Evolutionary conservation across 495 filamentous ascomycete genomes (phyloP).

Genomic region (Pyronema domesticum): DNA sequence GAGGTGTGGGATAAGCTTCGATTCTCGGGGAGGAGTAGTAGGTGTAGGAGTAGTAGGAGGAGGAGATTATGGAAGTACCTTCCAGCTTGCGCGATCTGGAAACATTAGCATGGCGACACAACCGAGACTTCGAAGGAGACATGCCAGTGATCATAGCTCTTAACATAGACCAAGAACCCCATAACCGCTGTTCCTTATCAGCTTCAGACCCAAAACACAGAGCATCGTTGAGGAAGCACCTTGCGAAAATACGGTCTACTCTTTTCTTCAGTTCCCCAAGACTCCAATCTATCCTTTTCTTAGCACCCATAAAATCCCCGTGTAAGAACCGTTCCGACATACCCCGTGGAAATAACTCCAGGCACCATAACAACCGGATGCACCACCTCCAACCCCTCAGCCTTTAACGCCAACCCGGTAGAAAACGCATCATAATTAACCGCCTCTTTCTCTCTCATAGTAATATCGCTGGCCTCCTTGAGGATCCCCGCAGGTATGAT

Average conservation of each 20-base stretch:
- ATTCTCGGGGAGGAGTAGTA: no score
- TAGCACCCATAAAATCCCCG: not conserved
- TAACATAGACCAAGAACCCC: slow-evolving; percentile 99
- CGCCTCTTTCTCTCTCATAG: slow-evolving; percentile 67
- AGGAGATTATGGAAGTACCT: slow-evolving; percentile 24
- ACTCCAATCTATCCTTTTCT: slow-evolving; percentile 41
- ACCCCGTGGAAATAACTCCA: slow-evolving; percentile 87
- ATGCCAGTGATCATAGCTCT: slow-evolving; percentile 52
- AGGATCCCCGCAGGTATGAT: slow-evolving; percentile 51
- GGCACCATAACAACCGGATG: slow-evolving; percentile 89
- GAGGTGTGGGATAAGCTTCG: no score
- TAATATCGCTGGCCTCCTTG: slow-evolving; percentile 50
- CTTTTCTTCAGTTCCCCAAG: slow-evolving; percentile 70
- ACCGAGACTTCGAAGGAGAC: not conserved
- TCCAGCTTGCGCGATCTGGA: slow-evolving; percentile 75
- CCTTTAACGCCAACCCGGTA: slow-evolving; percentile 61
- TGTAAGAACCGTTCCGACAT: slow-evolving; percentile 4
- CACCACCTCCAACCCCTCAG: slow-evolving; percentile 64
- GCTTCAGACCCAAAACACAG: not conserved
- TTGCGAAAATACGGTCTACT: slow-evolving; percentile 85
- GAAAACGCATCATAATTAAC: slow-evolving; percentile 86
- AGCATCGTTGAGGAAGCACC: not conserved
- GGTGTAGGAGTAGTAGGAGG: no score
- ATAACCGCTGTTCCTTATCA: slow-evolving; percentile 36
- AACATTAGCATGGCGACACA: not conserved